Evolutionary conservation across 495 filamentous ascomycete species (phyloP).

Genomic region (Aspergillus biplanus): DNA sequence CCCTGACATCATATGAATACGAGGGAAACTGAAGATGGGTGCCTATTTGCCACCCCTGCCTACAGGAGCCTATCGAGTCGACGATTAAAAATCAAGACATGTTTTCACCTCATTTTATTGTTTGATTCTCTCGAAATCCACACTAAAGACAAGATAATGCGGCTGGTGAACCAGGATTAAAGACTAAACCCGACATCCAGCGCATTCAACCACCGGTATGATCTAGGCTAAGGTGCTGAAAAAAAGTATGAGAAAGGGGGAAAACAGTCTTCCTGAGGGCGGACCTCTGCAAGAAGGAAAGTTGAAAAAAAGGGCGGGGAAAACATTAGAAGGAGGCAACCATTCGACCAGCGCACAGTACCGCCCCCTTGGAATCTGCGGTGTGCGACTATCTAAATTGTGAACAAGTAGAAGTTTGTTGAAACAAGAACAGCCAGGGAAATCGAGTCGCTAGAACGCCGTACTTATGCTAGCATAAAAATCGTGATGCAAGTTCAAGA

Average conservation of each 20-base stretch:
- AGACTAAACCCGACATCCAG: slow-evolving; percentile 10
- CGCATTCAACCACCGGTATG: slow-evolving; percentile 13
- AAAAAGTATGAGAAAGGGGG: not conserved
- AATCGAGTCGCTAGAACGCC: slow-evolving; percentile 54
- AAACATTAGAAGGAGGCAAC: slow-evolving; percentile 47
- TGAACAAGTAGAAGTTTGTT: slow-evolving; percentile 30
- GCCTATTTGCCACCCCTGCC: too few species aligned
- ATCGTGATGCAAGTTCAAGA: slow-evolving; percentile 35
- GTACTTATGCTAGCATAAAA: slow-evolving; percentile 52
- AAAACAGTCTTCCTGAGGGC: not conserved
- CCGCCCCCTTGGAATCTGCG: slow-evolving; percentile 47
- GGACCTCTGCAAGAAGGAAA: not conserved
- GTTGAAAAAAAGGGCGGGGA: slow-evolving; percentile 21
- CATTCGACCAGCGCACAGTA: slow-evolving; percentile 69
- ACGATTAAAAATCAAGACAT: not conserved
- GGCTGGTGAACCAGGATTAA: not conserved
- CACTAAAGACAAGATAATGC: slow-evolving; percentile 13
- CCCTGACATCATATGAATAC: too few species aligned
- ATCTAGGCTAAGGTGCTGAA: slow-evolving; percentile 12
- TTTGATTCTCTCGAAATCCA: slow-evolving; percentile 10
- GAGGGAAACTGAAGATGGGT: too few species aligned
- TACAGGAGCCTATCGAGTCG: not conserved
- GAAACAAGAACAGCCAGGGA: slow-evolving; percentile 17
- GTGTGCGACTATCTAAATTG: slow-evolving; percentile 58
- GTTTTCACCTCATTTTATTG: slow-evolving; percentile 15